Percentiles rank a stretch among this genome's conserved stretches.
These are phyloP conservation scores for Cryphonectria parasitica DNA, from an alignment of 2,329 filamentous ascomycete genomes.

Conservation along the genomic window DNA sequence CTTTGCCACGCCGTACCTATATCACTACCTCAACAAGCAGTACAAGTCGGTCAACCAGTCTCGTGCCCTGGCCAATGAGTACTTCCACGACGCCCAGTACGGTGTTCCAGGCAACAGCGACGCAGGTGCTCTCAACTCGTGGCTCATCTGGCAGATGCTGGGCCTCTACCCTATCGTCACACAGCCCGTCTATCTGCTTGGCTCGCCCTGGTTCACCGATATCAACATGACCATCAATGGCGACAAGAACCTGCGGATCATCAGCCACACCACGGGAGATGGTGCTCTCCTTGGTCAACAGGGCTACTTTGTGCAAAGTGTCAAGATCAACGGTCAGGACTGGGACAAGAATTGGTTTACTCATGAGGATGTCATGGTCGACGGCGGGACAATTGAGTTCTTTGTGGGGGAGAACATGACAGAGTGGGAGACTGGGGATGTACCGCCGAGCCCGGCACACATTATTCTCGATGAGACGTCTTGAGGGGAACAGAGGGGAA, in stretches of 20 bases:
- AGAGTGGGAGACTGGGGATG: slow-evolving; percentile 52
- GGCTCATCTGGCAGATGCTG: slow-evolving; percentile 69
- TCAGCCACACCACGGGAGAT: slow-evolving; percentile 43
- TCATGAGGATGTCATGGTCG: slow-evolving; percentile 51
- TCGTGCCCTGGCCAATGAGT: slow-evolving; percentile 67
- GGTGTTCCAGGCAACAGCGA: slow-evolving; percentile 75
- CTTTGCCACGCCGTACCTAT: slow-evolving; percentile 68
- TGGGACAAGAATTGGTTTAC: slow-evolving; percentile 61
- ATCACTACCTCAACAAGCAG: slow-evolving; percentile 70
- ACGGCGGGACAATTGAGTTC: slow-evolving; percentile 54
- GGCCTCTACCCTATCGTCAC: slow-evolving; percentile 71
- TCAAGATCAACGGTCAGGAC: slow-evolving; percentile 54
- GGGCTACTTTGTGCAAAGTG: slow-evolving; percentile 55
- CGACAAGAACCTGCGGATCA: slow-evolving; percentile 51
- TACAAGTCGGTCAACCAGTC: slow-evolving; percentile 56
- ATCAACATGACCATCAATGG: slow-evolving; percentile 59
- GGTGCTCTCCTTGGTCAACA: slow-evolving; percentile 35
- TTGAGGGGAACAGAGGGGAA: background rate
- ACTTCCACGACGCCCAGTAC: slow-evolving; percentile 60
- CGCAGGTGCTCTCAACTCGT: slow-evolving; percentile 71
- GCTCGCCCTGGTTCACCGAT: slow-evolving; percentile 66
- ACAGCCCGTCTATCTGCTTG: slow-evolving; percentile 72
- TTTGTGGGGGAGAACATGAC: slow-evolving; percentile 44
- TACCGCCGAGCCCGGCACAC: slow-evolving; percentile 51
- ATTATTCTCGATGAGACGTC: background rate